Evolutionary conservation across 257 asterid species (phyloP), one percentile per base, ranked within the genome.

Genomic region (Nicotiana attenuata): DNA sequence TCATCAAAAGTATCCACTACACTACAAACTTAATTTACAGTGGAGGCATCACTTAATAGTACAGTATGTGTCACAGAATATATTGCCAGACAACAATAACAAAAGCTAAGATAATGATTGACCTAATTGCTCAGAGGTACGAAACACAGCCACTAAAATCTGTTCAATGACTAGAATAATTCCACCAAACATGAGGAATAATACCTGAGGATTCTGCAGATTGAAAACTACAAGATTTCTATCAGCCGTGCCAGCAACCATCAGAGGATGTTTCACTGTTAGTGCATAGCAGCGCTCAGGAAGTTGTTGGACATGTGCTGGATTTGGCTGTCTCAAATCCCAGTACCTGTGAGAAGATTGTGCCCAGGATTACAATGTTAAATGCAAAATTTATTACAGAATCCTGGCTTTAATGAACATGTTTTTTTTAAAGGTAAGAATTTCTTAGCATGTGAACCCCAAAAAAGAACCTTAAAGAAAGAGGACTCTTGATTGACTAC

Each of bases 271-370:
- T 87, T 86, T 92, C 61, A 94, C 97, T 50, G 95, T 63, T 85
- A 96, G 97, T 41, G 98, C 97, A 89, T 92, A 92, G 93, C 99
- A 96, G 66, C 97, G 97, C 33, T 94, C 99, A 7, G 99, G 97
- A 85, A 96, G 99, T 83, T 90, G 96, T 81, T 94, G 98, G 83
- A 91, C 91, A 89, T 93, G 92, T 69, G 92, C 93, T 82, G 99
- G 98, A 88, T 85, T 94, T 79, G 85, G 90, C 90, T 96, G 98
- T 83, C 99, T 90, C 89, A 92, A 82, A 90, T 96, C 99, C 99
- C 97, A 96, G 85, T 96, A 96, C 92, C 99, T 96, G 90, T 53
- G 83, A 0, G 75, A 85, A 79, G 45, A 77, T 76, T 78, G 76
- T 14, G 33, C 55, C 33, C 61, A 73, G n/a, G 15, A 63, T 50